Base-by-base conservation (phyloP, 306 rosid genomes). In the Nissolia schottii region DNA sequence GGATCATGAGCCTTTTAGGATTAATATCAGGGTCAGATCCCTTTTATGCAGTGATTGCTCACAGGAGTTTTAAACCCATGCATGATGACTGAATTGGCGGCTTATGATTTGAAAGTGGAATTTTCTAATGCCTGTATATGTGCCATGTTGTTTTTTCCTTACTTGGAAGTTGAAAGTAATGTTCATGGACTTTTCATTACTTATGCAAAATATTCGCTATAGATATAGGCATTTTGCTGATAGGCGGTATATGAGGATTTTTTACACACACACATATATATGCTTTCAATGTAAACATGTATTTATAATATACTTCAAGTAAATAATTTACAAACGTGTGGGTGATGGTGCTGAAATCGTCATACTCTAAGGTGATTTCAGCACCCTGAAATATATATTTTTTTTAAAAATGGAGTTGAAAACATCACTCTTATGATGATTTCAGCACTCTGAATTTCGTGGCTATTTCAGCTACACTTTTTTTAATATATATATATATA, bases 41-140 rank as follows among this genome's bases (percentile, higher is more conserved):
- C 38, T 90, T 90, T 60, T 82, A 90, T 83, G 97, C 96, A 19
- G 96, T 90, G 8, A 40, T 90, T 67, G 87, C 96, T 75, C 83
- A 88, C 68, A 90, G 90, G 69, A 92, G 88, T 73, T 90, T 86
- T 84, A 90, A 85, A 57, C 92, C 95, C 50, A 58, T 70, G 20
- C 58, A 74, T 48, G 83, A 83, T 66, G 78, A 79, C 13, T 83
- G 78, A 84, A 41, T 7, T 25, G 7, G 29, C 13, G 6, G 31
- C 14, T 23, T 54, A 12, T n/a, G n/a, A 5, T 61, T 55, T 50
- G 15, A 27, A 48, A 49, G 31, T 11, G 40, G 16, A 24, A 37
- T 27, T 32, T 51, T 31, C 31, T 32, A 16, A 11, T 32, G 48
- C 28, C 2, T 56, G 11, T 13, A 13, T 18, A 18, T 35, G 32